Evolutionary conservation across 169 alveolate genomes (phyloP), one percentile per base, ranked within the genome.

Genomic region (Eimeria acervulina): DNA sequence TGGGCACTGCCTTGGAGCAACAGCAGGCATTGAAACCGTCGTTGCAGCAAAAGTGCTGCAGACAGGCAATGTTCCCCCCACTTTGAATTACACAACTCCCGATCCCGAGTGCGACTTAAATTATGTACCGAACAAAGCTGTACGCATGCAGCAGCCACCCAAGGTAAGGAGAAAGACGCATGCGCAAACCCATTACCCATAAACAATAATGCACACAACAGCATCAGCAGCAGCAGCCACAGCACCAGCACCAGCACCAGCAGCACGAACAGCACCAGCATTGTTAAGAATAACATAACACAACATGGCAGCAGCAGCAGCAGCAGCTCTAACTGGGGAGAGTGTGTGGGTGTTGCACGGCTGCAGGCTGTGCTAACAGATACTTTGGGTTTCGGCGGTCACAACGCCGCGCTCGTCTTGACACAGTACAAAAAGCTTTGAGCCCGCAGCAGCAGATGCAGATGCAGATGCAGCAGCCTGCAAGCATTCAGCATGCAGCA

Each of bases 311-410:
- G 55, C 55, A 47, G 55, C 55, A 47, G 55, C 12, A 47, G 55
- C 55, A 47, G 55, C 55, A 47, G 55, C 55, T 7, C 19, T 12
- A 47, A 12, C 55, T 5, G 55, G 76, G 31, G 76, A 23, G 2
- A 23, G 38, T 19, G 38, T 7, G 36, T 13, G 76, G n/a, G 1
- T 66, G 26, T 7, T n/a, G 26, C 19, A 3, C 28, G 15, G 51
- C 38, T 89, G 93, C 95, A 95, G 97, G 97, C 95, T 21, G 96
- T 81, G 7, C 81, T 97, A 17, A 95, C 96, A 51, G 97, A 97
- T 51, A 96, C 97, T 47, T 81, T 97, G 93, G 98, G 98, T 40
- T 97, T 97, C 78, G 98, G 98, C 1, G 98, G 98, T 17, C 98
- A 97, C 91, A 97, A 97, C 95, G 96, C 97, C 17, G 98, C 98